Conservation (phyloP, 805 yeast genomes). For the Kodamaea jinghongensis region DNA sequence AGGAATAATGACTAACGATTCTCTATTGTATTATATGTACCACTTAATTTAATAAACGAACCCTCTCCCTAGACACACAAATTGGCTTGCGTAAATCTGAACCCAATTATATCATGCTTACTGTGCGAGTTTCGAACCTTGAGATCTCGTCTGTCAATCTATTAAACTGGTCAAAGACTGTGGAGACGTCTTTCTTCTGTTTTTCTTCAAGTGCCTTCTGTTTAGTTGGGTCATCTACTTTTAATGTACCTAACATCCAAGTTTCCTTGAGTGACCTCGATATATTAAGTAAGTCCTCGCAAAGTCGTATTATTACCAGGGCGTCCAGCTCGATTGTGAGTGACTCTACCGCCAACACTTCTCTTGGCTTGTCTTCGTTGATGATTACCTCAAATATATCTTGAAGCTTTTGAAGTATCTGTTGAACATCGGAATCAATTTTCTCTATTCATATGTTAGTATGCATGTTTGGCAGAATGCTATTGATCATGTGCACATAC, state of each 20-base stretch:
- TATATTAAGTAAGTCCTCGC: conserved; percentile 51
- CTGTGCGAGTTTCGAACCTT: conserved; percentile 1
- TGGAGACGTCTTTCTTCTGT: conserved; percentile 17
- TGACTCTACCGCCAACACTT: conserved; percentile 49
- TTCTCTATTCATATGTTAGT: conserved; percentile 32
- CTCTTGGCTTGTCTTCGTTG: conserved; percentile 39
- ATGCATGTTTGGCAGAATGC: no score
- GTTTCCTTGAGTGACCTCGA: conserved; percentile 51
- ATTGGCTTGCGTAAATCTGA: background rate
- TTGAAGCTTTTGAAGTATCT: conserved; percentile 50
- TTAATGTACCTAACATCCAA: conserved; percentile 57
- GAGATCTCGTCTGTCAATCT: conserved; percentile 31
- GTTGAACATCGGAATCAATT: conserved; percentile 51
- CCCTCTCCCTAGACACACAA: background rate
- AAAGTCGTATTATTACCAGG: conserved; percentile 46
- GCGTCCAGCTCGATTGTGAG: conserved; percentile 55
- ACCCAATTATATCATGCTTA: background rate
- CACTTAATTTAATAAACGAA: background rate
- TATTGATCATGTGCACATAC: conserved; percentile 21
- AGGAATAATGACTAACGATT: conserved; percentile 3
- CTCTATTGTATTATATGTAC: conserved; percentile 2
- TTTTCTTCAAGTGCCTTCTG: conserved; percentile 17
- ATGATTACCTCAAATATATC: conserved; percentile 50
- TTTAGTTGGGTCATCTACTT: conserved; percentile 22
- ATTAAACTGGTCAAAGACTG: conserved; percentile 33